Conservation (phyloP, 1,139 yeast genomes). For the Yamadazyma siamensis region DNA sequence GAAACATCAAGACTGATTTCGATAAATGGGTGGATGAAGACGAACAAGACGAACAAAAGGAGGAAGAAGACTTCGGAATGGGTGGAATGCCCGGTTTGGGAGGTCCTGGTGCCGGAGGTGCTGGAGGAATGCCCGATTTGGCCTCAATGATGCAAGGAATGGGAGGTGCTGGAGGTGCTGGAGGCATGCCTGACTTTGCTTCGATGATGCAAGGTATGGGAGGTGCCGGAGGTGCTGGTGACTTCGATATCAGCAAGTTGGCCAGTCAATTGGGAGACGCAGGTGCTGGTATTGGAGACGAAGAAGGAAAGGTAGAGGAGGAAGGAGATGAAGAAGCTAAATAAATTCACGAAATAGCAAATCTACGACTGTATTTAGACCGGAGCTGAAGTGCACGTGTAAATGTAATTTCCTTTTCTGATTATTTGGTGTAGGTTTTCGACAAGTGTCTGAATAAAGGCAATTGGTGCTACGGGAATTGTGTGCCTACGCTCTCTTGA, state of each 20-base stretch:
- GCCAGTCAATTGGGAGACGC: slow-evolving; percentile 47
- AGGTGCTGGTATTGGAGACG: slow-evolving; percentile 31
- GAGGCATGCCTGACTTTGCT: slow-evolving; percentile 17
- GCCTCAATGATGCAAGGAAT: slow-evolving; percentile 15
- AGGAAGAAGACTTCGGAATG: slow-evolving; percentile 38
- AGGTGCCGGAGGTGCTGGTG: slow-evolving; percentile 34
- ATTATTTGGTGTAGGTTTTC: too few relatives aligned
- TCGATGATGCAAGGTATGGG: slow-evolving; percentile 25
- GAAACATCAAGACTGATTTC: slow-evolving; percentile 87
- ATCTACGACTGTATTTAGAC: too few relatives aligned
- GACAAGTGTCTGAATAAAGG: too few relatives aligned
- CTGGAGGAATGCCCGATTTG: slow-evolving; percentile 16
- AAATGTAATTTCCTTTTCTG: too few relatives aligned
- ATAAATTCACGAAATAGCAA: slow-evolving; percentile 14
- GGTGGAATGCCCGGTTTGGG: slow-evolving; percentile 29
- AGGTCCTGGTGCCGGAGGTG: slow-evolving; percentile 22
- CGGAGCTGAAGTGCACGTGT: too few relatives aligned
- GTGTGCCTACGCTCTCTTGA: too few relatives aligned
- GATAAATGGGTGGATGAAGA: slow-evolving; percentile 98
- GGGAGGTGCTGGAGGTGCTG: slow-evolving; percentile 26
- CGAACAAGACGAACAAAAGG: slow-evolving; percentile 70
- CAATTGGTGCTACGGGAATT: too few relatives aligned
- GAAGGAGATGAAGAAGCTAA: slow-evolving; percentile 27
- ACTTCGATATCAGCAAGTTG: slow-evolving; percentile 35
- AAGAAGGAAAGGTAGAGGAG: slow-evolving; percentile 28